Evolutionary conservation across 495 filamentous ascomycete genomes (phyloP).

Genomic region (Penicillium paxilli): DNA sequence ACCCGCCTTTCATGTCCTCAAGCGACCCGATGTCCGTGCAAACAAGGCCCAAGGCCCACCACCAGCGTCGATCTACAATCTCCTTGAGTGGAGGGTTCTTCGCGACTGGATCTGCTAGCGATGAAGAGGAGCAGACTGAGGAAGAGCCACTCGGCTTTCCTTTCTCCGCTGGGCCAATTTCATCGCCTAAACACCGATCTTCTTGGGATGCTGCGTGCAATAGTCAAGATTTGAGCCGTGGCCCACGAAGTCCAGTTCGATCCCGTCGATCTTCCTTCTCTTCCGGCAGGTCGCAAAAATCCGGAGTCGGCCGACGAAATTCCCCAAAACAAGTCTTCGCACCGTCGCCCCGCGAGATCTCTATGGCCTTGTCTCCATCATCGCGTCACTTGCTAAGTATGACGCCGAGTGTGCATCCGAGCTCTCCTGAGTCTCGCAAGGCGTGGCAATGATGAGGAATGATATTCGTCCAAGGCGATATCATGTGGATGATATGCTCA

Average conservation of each 20-base stretch:
- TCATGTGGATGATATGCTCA: background rate
- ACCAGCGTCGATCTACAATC: constrained; percentile 20
- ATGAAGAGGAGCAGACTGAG: constrained; percentile 16
- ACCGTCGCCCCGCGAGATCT: constrained; percentile 18
- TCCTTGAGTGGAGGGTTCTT: constrained; percentile 12
- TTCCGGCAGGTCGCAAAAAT: constrained; percentile 8
- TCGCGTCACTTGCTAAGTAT: constrained; percentile 31
- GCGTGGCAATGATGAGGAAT: constrained; percentile 6
- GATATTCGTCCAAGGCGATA: background rate
- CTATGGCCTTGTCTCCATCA: constrained; percentile 30
- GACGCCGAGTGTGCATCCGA: constrained; percentile 24
- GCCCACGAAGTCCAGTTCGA: constrained; percentile 14
- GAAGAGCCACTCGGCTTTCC: background rate
- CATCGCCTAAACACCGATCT: constrained; percentile 1
- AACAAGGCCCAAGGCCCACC: constrained; percentile 14
- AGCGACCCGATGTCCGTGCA: constrained; percentile 10
- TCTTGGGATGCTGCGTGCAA: constrained; percentile 21
- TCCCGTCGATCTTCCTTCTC: constrained; percentile 26
- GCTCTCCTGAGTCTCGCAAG: constrained; percentile 24
- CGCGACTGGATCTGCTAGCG: constrained; percentile 25
- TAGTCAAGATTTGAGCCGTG: constrained; percentile 2
- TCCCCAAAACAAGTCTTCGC: constrained; percentile 19
- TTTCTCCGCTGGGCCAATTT: constrained; percentile 5
- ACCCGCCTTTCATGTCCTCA: constrained; percentile 13
- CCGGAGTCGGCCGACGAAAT: constrained; percentile 7